These are phyloP conservation scores for Fagopyrum homotropicum DNA, from an alignment of 148 eudicot genomes.

Conservation along the genomic window DNA sequence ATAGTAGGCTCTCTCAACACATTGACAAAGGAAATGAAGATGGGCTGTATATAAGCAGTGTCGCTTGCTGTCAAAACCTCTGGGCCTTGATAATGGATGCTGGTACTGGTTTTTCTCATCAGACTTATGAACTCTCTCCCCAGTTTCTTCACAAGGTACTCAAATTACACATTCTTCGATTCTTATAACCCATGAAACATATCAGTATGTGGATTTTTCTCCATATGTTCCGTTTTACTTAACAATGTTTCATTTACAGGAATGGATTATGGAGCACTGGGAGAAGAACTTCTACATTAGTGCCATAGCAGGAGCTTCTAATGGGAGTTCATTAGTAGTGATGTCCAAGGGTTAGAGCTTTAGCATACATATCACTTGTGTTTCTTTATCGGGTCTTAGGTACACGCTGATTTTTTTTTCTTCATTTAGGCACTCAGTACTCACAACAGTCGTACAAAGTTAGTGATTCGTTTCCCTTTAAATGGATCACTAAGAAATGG, in stretches of 20 bases:
- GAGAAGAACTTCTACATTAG: constrained; percentile 86
- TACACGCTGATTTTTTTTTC: not conserved
- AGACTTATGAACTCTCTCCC: constrained; percentile 85
- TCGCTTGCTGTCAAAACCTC: constrained; percentile 65
- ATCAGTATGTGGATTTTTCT: not conserved
- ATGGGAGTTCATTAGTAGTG: constrained; percentile 82
- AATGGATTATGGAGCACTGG: constrained; percentile 99
- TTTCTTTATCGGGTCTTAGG: not conserved
- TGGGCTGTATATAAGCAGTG: constrained; percentile 75
- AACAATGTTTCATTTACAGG: constrained; percentile 28
- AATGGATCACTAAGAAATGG: constrained; percentile 97
- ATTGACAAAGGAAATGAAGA: constrained; percentile 89
- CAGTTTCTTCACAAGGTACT: constrained; percentile 83
- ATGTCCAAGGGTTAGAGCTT: constrained; percentile 74
- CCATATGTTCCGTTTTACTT: not conserved
- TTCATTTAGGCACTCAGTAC: constrained; percentile 60
- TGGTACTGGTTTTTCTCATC: constrained; percentile 77
- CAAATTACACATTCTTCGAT: not conserved
- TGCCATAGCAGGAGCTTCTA: constrained; percentile 80
- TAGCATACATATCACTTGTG: not conserved
- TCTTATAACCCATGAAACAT: not conserved
- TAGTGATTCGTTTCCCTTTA: constrained; percentile 88
- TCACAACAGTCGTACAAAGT: constrained; percentile 94
- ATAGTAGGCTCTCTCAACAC: constrained; percentile 69
- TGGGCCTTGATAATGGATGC: constrained; percentile 99